phyloP scores from a whole-genome alignment of 208 protist species.

The Crithidia expoeki region DNA sequence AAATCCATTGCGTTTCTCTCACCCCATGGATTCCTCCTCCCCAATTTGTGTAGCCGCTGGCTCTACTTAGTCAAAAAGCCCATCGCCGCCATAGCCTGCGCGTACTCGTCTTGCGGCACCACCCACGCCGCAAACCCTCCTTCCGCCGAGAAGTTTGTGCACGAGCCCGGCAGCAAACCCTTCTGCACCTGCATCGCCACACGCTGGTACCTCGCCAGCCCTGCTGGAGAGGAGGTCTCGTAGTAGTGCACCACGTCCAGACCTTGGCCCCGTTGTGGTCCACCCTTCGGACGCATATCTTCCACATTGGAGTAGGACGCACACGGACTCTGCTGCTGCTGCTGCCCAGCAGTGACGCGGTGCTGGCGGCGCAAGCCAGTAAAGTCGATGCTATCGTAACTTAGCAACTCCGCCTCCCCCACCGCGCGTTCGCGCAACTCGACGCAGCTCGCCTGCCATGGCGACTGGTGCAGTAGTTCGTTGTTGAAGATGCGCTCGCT shows the following conservation, averaged over 20 bases:
- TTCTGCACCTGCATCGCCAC: slow-evolving; percentile 33
- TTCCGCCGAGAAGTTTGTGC: slow-evolving; percentile 36
- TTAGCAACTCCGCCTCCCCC: slow-evolving; percentile 23
- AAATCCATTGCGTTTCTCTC: neutral
- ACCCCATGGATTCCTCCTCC: neutral
- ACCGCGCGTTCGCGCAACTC: slow-evolving; percentile 37
- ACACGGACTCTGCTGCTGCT: neutral
- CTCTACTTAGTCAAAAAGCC: slow-evolving; percentile 13
- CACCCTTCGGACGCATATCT: slow-evolving; percentile 14
- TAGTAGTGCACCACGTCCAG: slow-evolving; percentile 48
- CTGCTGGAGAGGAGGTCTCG: slow-evolving; percentile 35
- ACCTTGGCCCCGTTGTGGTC: slow-evolving; percentile 19
- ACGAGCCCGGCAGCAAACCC: slow-evolving; percentile 29
- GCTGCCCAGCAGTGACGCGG: neutral
- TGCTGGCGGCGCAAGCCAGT: slow-evolving; percentile 9
- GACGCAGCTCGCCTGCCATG: slow-evolving; percentile 42
- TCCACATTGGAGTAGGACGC: slow-evolving; percentile 34
- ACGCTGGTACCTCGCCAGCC: slow-evolving; percentile 35
- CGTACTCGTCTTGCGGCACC: slow-evolving; percentile 30
- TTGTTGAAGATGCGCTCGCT: slow-evolving; percentile 46
- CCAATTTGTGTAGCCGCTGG: neutral
- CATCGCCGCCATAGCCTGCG: slow-evolving; percentile 19
- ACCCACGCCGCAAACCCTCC: slow-evolving; percentile 42
- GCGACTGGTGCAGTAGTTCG: slow-evolving; percentile 31
- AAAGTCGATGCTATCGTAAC: slow-evolving; percentile 40